These are phyloP conservation scores for Kluyveromyces dobzhanskii DNA, from an alignment of 805 yeast genomes.

Conservation along the genomic window DNA sequence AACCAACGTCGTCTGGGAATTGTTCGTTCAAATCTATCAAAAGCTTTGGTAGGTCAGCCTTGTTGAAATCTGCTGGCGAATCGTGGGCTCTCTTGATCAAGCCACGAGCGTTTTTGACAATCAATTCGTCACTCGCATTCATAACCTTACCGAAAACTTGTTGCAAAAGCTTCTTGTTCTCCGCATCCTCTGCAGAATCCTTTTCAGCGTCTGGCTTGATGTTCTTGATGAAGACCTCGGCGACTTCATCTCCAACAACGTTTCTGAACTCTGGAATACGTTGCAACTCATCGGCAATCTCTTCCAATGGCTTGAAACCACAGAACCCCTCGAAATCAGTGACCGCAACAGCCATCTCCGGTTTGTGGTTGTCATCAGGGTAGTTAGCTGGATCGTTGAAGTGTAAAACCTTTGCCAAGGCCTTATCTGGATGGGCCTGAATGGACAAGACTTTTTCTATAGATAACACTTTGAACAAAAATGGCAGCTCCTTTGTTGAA, in stretches of 20 bases:
- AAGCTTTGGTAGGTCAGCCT: constrained; percentile 55
- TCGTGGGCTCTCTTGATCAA: constrained; percentile 58
- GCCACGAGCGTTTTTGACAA: constrained; percentile 48
- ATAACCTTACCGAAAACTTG: constrained; percentile 72
- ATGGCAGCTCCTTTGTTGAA: constrained; percentile 68
- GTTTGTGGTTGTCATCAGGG: constrained; percentile 97
- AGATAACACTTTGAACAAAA: constrained; percentile 86
- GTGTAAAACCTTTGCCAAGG: constrained; percentile 68
- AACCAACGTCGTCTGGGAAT: constrained; percentile 89
- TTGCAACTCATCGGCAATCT: constrained; percentile 59
- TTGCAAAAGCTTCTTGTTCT: constrained; percentile 62
- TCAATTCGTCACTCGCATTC: constrained; percentile 61
- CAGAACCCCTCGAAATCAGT: constrained; percentile 96
- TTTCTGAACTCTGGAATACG: constrained; percentile 69
- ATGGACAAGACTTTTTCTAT: constrained; percentile 88
- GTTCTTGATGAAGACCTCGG: constrained; percentile 44
- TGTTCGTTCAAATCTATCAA: constrained; percentile 73
- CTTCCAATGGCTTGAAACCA: constrained; percentile 86
- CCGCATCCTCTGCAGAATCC: constrained; percentile 45
- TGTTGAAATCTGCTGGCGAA: constrained; percentile 48
- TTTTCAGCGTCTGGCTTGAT: constrained; percentile 36
- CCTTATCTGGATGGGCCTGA: constrained; percentile 97
- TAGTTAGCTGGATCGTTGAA: constrained; percentile 82
- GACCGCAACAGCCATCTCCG: constrained; percentile 99
- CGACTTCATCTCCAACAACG: constrained; percentile 57